A percentile compares a stretch with the other conserved stretches of the same genome.
Conservation (phyloP, 1,139 yeast species). For the Arxiozyma slooffiae region DNA sequence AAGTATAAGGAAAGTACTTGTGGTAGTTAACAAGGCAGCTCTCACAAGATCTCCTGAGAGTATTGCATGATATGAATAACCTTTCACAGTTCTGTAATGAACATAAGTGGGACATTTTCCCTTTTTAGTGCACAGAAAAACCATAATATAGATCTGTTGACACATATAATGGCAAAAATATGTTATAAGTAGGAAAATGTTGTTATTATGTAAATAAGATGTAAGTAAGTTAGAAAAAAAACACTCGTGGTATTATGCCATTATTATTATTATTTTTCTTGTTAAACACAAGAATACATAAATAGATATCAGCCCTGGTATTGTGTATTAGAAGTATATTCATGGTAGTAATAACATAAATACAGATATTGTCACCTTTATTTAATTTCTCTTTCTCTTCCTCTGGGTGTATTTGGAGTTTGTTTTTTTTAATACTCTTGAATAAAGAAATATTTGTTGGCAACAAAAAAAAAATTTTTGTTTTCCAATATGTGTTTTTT, state of each 20-base stretch:
- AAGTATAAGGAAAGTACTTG: conserved; percentile 47
- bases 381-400: no score
- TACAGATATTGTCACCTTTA: no score
- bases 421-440: no score
- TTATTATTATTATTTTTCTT: no score
- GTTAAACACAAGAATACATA: no score
- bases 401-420: no score
- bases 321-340: no score
- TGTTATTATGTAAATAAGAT: no score
- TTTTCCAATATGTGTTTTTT: not conserved
- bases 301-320: no score
- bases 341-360: no score
- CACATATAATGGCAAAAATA: conserved; percentile 47
- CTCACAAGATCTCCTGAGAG: conserved; percentile 34
- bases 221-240: not conserved
- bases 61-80: conserved; percentile 35
- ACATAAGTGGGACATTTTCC: conserved; percentile 58
- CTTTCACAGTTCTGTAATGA: conserved; percentile 39
- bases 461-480: no score
- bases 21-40: conserved; percentile 91
- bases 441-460: no score
- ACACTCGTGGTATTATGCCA: not conserved
- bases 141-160: conserved; percentile 63
- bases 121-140: conserved; percentile 72
- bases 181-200: not conserved